Percentiles rank a stretch among this genome's conserved stretches.
These are phyloP conservation scores for Poronia punctata DNA, from an alignment of 495 filamentous ascomycete genomes.

Conservation along the genomic window DNA sequence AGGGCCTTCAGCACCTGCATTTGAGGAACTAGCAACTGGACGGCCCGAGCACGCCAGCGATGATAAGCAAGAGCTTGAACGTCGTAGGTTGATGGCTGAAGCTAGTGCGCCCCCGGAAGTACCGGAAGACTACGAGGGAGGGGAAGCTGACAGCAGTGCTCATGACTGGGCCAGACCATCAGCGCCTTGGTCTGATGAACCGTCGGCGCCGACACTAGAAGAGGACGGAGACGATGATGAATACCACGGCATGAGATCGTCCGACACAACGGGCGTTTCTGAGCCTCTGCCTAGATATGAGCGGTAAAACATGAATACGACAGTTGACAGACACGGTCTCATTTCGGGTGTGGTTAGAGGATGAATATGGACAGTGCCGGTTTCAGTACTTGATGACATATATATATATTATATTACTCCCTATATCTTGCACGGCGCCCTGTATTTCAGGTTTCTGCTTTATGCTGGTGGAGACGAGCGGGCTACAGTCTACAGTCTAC, in stretches of 20 bases:
- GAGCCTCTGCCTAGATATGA: slow-evolving; percentile 43
- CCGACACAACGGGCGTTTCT: slow-evolving; percentile 7
- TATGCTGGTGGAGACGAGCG: slow-evolving; percentile 1
- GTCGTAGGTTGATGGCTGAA: slow-evolving; percentile 62
- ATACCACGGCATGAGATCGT: slow-evolving; percentile 21
- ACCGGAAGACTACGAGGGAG: slow-evolving; percentile 39
- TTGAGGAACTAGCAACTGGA: slow-evolving; percentile 36
- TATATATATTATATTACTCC: not conserved
- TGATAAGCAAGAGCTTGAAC: slow-evolving; percentile 83
- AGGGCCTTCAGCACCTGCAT: slow-evolving; percentile 39
- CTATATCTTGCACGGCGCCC: slow-evolving; percentile 3
- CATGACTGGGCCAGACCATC: slow-evolving; percentile 8
- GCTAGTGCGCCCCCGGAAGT: slow-evolving; percentile 60
- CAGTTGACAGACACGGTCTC: not conserved
- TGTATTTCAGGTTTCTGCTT: not conserved
- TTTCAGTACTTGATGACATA: not conserved
- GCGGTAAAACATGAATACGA: slow-evolving; percentile 17
- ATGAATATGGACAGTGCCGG: no score
- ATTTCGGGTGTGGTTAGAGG: not conserved
- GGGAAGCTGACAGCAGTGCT: slow-evolving; percentile 13
- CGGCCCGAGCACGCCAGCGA: slow-evolving; percentile 42
- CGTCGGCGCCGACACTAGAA: slow-evolving; percentile 60
- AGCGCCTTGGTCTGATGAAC: slow-evolving; percentile 25
- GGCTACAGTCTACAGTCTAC: no score
- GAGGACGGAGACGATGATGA: slow-evolving; percentile 54